Evolutionary conservation across 176 grass and related monocot species (phyloP).

Genomic region (Carex pumila): DNA sequence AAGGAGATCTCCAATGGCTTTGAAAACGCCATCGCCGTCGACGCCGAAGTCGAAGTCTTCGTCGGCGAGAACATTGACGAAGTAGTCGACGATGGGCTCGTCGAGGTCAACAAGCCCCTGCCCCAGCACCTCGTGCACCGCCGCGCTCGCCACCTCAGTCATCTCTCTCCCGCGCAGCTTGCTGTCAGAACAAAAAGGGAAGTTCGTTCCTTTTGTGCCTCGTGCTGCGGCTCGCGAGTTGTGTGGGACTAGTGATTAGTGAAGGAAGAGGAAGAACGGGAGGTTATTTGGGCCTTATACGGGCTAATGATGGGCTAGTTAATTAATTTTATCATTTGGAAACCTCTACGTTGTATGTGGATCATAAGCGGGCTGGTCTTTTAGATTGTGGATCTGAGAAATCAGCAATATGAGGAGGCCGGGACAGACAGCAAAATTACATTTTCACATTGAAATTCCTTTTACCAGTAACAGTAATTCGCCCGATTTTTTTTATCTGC

Average conservation of each 20-base stretch:
- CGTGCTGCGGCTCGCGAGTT: background rate
- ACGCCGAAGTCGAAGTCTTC: slow-evolving; percentile 93
- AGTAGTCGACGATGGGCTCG: slow-evolving; percentile 80
- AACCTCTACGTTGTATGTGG: background rate
- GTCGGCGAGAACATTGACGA: slow-evolving; percentile 95
- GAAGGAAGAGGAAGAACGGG: background rate
- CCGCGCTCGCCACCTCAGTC: slow-evolving; percentile 53
- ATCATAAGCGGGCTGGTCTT: background rate
- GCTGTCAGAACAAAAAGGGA: background rate
- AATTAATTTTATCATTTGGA: background rate
- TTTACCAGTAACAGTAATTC: no score
- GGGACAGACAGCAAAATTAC: no score
- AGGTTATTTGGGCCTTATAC: background rate
- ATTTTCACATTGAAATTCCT: no score
- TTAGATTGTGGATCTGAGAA: no score
- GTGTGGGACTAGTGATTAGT: background rate
- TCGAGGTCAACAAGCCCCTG: slow-evolving; percentile 47
- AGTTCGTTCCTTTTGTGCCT: background rate
- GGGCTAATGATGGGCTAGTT: background rate
- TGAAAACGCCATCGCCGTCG: slow-evolving; percentile 71
- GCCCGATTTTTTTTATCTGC: no score
- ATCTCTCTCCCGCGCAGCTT: background rate
- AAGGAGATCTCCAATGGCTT: slow-evolving; percentile 84
- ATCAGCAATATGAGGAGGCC: background rate
- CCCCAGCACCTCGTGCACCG: slow-evolving; percentile 84